phyloP scores from a whole-genome alignment of 2,329 filamentous ascomycete genomes.

The Aspergillus sp. region DNA sequence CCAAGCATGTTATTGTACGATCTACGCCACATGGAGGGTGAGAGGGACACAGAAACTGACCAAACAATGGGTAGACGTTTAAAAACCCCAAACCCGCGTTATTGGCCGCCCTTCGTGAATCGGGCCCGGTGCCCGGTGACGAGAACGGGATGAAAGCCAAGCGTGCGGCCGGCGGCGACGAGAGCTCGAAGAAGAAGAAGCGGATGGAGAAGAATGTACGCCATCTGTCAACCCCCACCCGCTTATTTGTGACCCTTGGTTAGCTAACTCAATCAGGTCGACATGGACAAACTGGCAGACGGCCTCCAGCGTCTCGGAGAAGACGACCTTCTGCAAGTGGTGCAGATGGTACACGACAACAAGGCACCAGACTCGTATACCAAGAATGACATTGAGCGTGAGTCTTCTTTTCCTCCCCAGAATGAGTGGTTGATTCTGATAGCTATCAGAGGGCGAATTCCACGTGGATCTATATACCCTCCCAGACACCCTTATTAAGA shows the following conservation, averaged over 20 bases:
- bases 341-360: constrained; percentile 97
- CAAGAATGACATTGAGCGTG: constrained; percentile 93
- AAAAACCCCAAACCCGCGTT: constrained; percentile 88
- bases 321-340: constrained; percentile 87
- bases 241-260: no score
- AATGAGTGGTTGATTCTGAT: constrained; percentile 18
- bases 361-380: constrained; percentile 92
- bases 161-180: constrained; percentile 46
- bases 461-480: constrained; percentile 98
- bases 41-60: neutral
- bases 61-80: constrained; percentile 51
- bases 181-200: constrained; percentile 68
- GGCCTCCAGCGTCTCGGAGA: constrained; percentile 80
- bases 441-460: constrained; percentile 74
- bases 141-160: constrained; percentile 58
- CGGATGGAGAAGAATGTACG: constrained; percentile 54
- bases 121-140: constrained; percentile 73
- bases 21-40: neutral
- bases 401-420: constrained; percentile 29
- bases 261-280: constrained; percentile 42
- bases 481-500: constrained; percentile 78
- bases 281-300: constrained; percentile 96
- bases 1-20: constrained; percentile 62
- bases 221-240: neutral
- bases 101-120: constrained; percentile 68